These are phyloP conservation scores for Penicillium salamii DNA, from an alignment of 495 filamentous ascomycete genomes.

Conservation along the genomic window DNA sequence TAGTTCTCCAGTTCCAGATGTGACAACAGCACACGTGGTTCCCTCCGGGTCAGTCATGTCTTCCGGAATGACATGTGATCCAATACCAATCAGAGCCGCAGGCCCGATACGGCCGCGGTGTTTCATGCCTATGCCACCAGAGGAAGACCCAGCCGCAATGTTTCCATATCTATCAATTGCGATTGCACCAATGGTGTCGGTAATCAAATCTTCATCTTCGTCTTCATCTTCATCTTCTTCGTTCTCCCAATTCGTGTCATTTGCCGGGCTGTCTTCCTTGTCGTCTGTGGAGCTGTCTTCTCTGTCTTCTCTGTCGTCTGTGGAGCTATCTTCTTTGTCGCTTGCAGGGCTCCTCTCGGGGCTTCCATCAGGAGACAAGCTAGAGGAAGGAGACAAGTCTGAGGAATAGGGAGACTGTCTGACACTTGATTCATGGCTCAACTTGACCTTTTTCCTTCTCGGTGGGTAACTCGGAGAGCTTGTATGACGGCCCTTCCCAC, in stretches of 20 bases:
- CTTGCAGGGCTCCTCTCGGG: not conserved
- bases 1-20: constrained; percentile 93
- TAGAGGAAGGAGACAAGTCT: too few relatives aligned
- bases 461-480: not conserved
- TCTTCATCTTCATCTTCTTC: too few relatives aligned
- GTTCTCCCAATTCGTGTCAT: too few relatives aligned
- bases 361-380: not conserved
- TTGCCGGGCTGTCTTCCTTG: too few relatives aligned
- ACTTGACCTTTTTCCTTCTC: not conserved
- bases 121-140: constrained; percentile 99
- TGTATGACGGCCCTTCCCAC: not conserved
- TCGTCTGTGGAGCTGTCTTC: too few relatives aligned
- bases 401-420: too few relatives aligned
- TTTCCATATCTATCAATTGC: constrained; percentile 81
- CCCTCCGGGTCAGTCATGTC: constrained; percentile 58
- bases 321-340: not conserved
- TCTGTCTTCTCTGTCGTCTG: too few relatives aligned
- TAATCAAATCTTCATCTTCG: constrained; percentile 63
- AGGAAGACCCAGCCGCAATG: constrained; percentile 96
- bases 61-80: constrained; percentile 77
- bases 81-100: constrained; percentile 87
- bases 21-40: constrained; percentile 71
- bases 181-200: constrained; percentile 93
- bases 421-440: not conserved
- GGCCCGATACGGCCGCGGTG: constrained; percentile 86